Percentiles rank a stretch among this genome's conserved stretches.
Conservation (phyloP, 75 land plant species). For the Pinus tabuliformis region DNA sequence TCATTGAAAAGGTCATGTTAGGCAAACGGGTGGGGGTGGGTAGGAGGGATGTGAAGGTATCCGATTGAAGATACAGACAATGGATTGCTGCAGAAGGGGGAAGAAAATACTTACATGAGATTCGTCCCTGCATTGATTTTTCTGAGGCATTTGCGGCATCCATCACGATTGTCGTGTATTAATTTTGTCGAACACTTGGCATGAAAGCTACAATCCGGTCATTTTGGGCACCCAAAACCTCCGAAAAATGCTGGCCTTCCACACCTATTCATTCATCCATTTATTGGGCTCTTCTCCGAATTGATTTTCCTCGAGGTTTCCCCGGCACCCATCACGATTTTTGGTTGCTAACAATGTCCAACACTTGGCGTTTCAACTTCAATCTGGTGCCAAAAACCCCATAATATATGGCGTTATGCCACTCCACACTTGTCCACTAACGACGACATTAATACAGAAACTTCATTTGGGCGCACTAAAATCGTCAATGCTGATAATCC, state of each 20-base stretch:
- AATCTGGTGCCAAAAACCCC: slow-evolving; percentile 2
- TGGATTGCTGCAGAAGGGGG: background rate
- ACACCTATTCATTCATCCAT: slow-evolving; percentile 2
- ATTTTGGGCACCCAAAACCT: slow-evolving; percentile 1
- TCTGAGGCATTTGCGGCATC: slow-evolving; percentile 7
- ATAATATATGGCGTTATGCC: background rate
- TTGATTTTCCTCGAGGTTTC: slow-evolving; percentile 4
- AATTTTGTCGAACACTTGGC: slow-evolving; percentile 6
- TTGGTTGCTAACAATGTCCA: background rate
- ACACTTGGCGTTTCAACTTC: background rate
- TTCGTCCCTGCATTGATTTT: slow-evolving; percentile 3
- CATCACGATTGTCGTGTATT: slow-evolving; percentile 5
- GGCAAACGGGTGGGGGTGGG: background rate
- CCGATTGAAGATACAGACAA: background rate
- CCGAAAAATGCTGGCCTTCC: background rate
- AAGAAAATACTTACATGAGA: slow-evolving; percentile 5
- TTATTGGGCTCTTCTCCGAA: background rate
- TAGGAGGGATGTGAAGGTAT: background rate
- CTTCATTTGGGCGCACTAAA: background rate
- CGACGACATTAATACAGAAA: background rate
- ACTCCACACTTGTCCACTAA: background rate
- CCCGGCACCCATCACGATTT: slow-evolving; percentile 6
- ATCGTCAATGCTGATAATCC: background rate
- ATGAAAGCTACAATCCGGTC: background rate
- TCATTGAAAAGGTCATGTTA: no score